Evolutionary conservation across 139 green algal species (phyloP).

Genomic region (Tetraselmis chui): DNA sequence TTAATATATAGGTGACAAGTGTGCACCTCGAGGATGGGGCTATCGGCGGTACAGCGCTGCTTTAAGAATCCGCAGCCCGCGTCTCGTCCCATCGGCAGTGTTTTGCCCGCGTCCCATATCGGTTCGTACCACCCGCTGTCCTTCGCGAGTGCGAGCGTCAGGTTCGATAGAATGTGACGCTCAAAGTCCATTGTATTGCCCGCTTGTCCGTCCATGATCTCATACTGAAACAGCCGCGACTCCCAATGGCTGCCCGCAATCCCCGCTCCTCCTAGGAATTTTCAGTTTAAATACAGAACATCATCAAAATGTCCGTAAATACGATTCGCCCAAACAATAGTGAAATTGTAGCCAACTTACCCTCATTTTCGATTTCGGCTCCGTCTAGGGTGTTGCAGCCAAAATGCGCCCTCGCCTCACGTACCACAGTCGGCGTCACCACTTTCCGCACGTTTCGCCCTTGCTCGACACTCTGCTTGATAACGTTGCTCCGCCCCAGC

Average conservation of each 20-base stretch:
- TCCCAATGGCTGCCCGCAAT: constrained; percentile 62
- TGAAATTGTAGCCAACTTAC: not conserved
- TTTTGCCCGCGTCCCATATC: not conserved
- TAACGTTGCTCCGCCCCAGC: not conserved
- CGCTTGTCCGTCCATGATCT: not conserved
- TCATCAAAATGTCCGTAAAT: not conserved
- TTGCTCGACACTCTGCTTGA: not conserved
- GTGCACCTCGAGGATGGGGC: not conserved
- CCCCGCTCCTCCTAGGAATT: constrained; percentile 29
- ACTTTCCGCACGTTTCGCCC: constrained; percentile 5
- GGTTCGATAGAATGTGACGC: constrained; percentile 22
- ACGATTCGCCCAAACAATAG: not conserved
- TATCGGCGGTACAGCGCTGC: not conserved
- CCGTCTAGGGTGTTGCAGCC: constrained; percentile 40
- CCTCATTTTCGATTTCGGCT: constrained; percentile 51
- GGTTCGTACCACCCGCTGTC: constrained; percentile 30
- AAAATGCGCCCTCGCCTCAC: constrained; percentile 42
- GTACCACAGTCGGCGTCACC: not conserved
- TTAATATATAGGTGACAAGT: not conserved
- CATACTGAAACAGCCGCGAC: constrained; percentile 4
- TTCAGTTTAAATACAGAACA: not conserved
- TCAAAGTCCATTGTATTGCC: not conserved
- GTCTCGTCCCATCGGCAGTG: not conserved
- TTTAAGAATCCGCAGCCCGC: not conserved
- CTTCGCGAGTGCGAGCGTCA: constrained; percentile 47